Evolutionary conservation across 78 protist species (phyloP), one percentile per base, ranked within the genome.

Genomic region (Reticulomyxa filosa): DNA sequence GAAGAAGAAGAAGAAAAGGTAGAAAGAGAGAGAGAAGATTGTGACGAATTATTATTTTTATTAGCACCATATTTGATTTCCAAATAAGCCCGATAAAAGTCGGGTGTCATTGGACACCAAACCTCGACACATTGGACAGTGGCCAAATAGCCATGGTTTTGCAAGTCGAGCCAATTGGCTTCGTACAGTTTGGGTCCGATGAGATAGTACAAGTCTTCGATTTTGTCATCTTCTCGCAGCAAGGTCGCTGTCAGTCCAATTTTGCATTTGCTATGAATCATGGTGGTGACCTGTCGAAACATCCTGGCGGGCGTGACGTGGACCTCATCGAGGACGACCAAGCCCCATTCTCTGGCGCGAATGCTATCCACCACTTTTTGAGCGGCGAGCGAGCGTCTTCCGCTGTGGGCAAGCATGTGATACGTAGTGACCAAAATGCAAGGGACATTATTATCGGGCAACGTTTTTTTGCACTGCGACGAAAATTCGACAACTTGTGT

Each of bases 161-260:
- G 82, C 26, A 96, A 75, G 38, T 90, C 98, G 37, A 89, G 79
- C 99, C 99, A 96, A 75, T 93, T 93, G 2, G 99, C 99, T 42
- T 95, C 99, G 77, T 94, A 96, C 61, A 96, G 79, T 71, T 95
- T 97, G 23, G 99, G 99, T 2, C 99, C 99, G 55, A 95, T 81
- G 33, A 92, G 76, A 59, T 61, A 82, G 57, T 74, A 71, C n/a
- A 97, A 78, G 29, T 94, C 95, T 11, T 27, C 72, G 61, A 89
- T 88, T 69, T 69, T 68, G 37, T 83, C 87, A 70, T 97, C 99
- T 64, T 97, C 99, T 13, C 99, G 79, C 62, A 67, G 72, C 7
- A 70, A 73, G 26, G 84, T 75, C 25, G 82, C 84, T n/a, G 99
- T 94, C 5, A 97, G 80, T 0, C 99, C 99, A 25, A 97, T 76